These are phyloP conservation scores for Cryomyces minteri DNA, from an alignment of 495 filamentous ascomycete species.

Conservation along the genomic window DNA sequence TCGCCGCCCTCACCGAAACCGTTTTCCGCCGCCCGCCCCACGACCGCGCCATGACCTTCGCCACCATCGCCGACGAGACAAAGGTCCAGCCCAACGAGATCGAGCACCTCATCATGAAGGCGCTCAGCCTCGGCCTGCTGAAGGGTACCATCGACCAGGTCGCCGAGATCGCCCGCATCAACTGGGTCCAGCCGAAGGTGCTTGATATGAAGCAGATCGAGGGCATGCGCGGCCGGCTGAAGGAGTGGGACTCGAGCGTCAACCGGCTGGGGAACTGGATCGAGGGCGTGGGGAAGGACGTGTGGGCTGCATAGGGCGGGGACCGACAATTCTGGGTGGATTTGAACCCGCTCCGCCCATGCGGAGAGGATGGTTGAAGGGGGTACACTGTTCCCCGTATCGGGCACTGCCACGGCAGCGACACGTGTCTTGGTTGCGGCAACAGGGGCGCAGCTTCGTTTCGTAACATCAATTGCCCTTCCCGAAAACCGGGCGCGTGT, in stretches of 20 bases:
- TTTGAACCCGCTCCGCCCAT: too few relatives aligned
- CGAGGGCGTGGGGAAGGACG: slow-evolving; percentile 71
- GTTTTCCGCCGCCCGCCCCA: slow-evolving; percentile 93
- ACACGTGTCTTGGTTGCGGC: too few relatives aligned
- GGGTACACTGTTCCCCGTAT: too few relatives aligned
- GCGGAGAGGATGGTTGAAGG: too few relatives aligned
- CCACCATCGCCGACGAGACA: slow-evolving; percentile 73
- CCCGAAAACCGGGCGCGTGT: too few relatives aligned
- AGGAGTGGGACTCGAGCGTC: slow-evolving; percentile 90
- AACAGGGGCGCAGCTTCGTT: too few relatives aligned
- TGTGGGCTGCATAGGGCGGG: slow-evolving; percentile 44
- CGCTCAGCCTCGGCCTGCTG: slow-evolving; percentile 76
- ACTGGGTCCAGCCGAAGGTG: slow-evolving; percentile 98
- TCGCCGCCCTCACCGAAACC: slow-evolving; percentile 85
- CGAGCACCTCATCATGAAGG: slow-evolving; percentile 98
- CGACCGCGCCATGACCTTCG: slow-evolving; percentile 83
- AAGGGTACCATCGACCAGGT: slow-evolving; percentile 94
- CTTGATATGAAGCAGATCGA: slow-evolving; percentile 91
- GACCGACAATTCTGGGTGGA: not conserved
- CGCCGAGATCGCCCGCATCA: slow-evolving; percentile 79
- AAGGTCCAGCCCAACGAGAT: slow-evolving; percentile 83
- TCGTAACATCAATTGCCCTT: too few relatives aligned
- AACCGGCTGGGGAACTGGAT: slow-evolving; percentile 93
- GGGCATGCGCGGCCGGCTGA: slow-evolving; percentile 70
- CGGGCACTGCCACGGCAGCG: not conserved